Evolutionary conservation across 1,284 basidiomycete genomes (phyloP), one percentile per base, ranked within the genome.

Genomic region (Boletus semigastroideus): DNA sequence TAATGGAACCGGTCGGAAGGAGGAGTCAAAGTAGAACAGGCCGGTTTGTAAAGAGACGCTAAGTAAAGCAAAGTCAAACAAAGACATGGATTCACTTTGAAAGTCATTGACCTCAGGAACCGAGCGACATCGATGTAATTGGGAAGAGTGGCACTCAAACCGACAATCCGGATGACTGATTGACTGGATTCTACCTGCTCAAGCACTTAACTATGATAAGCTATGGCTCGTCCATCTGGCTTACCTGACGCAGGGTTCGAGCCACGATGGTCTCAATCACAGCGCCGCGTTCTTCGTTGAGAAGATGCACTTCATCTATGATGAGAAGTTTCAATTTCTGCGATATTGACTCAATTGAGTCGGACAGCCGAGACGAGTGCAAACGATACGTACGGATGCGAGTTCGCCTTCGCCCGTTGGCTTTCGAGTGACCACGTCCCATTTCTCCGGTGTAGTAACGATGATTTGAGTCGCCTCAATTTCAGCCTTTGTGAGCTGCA

Each of bases 251-350:
- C 30, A 98, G 74, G 1, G 97, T 99, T 56, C 97, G 80, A 3
- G 97, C 97, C 5, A 99, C 95, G 61, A 99, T 99, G 0, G 95
- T 94, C 72, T 99, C 97, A 56, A 99, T 97, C 43, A 99, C 97
- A 6, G 97, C 94, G 39, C 97, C 97, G 63, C 97, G 90, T 58
- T 98, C 94, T 75, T 99, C 97, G 63, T 98, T 98, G 40, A 99
- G 79, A 27, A 99, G 75, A 74, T 99, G 97, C 0, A 99, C 93
- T 70, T 99, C 97, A 63, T 99, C 97, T 57, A 99, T 98, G 64
- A 99, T 98, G 37, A 99, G 79, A 16, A 99, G 78, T 65, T 94
- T 94, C 58, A 99, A 82, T 75, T 86, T 90, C 93, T 96, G 59
- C 14, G 45, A 46, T 43, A 19, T 34, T 58, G 47, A 36, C 42